Conservation (phyloP, 352 stramenopile genomes). For the Globisporangium viniferum region DNA sequence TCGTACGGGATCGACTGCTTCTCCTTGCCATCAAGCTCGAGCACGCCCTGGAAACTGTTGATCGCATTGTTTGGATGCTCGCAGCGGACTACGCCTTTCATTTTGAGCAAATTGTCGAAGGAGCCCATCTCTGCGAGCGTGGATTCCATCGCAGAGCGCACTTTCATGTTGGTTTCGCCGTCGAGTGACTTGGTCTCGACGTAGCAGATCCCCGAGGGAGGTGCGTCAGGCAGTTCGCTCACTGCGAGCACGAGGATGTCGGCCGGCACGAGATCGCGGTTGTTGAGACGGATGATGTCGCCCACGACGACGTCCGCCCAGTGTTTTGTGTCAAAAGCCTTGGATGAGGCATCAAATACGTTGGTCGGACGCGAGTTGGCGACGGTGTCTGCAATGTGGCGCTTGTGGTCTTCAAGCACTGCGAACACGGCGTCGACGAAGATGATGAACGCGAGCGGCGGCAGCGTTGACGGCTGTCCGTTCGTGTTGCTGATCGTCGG, state of each 20-base stretch:
- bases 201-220: conserved; percentile 79
- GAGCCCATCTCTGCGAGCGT: conserved; percentile 53
- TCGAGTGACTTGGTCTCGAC: conserved; percentile 89
- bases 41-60: conserved; percentile 88
- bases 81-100: conserved; percentile 64
- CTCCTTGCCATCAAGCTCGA: conserved; percentile 51
- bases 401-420: conserved; percentile 84
- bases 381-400: conserved; percentile 77
- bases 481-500: conserved; percentile 90
- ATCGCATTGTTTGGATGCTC: conserved; percentile 88
- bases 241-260: conserved; percentile 84
- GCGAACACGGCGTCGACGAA: conserved; percentile 87
- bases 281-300: conserved; percentile 75
- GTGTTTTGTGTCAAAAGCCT: conserved; percentile 45
- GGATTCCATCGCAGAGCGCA: conserved; percentile 73
- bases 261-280: conserved; percentile 80
- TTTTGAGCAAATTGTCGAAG: conserved; percentile 36
- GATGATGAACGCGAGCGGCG: conserved; percentile 89
- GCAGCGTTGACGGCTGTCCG: conserved; percentile 82
- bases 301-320: conserved; percentile 88
- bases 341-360: conserved; percentile 46
- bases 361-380: conserved; percentile 73
- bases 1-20: conserved; percentile 74
- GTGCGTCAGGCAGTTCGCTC: conserved; percentile 52
- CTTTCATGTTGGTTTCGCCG: conserved; percentile 93